Evolutionary conservation across 2,329 filamentous ascomycete genomes (phyloP), one percentile per base, ranked within the genome.

Genomic region (Paraphaeosphaeria sporulosa): DNA sequence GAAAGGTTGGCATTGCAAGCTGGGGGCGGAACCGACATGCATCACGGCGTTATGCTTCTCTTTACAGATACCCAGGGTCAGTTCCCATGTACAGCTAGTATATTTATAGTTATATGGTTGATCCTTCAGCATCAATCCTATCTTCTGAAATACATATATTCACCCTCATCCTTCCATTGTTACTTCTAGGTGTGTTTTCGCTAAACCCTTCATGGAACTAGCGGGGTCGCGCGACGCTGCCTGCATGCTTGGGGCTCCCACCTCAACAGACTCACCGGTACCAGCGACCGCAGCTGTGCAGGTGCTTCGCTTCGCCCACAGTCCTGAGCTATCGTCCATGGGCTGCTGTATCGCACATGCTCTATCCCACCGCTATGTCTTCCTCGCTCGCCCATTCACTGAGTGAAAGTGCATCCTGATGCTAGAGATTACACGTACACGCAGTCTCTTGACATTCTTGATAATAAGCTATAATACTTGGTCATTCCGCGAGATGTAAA

Each of bases 21-120:
- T 40, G 38, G 38, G 38, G 47, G 32, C 32, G 32, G 34, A 51
- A 19, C 10, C 25, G 21, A 30, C 23, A 19, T 53, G 21, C 38
- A 36, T 53, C 15, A 43, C 40, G 50, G 50, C 50, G 50, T 53
- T 43, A 42, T 40, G 50, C 50, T 43, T 53, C 34, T 53, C 50
- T 42, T 43, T 43, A 43, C 23, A 27, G 50, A 53, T 53, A 53
- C 50, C 50, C 50, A 36, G 50, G 36, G 21, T 27, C n/a, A 15
- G 21, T 23, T 19, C 32, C 4, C 9, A 19, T 36, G 32, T 36
- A 21, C 8, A 19, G 17, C 10, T 34, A 6, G 27, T 34, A 49
- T 6, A 27, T 27, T 27, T 36, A 34, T 34, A 49, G 5, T 10
- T 7, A 30, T 32, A 12, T 15, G n/a, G 17, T 27, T 34, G n/a